Conservation (phyloP, 768 basidiomycete genomes). For the Hebeloma cylindrosporum region DNA sequence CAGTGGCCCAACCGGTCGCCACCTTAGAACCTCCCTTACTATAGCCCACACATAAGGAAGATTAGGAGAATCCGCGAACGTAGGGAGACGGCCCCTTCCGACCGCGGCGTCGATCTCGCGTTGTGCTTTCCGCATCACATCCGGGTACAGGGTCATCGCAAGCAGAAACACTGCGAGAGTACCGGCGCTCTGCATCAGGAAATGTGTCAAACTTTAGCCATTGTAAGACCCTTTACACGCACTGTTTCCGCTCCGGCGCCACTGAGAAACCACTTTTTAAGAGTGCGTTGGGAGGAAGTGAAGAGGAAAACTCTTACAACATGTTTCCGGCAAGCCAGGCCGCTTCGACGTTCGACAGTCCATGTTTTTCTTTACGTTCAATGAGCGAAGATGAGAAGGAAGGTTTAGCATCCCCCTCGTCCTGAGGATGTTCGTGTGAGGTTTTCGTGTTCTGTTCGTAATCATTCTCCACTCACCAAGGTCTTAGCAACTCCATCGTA, state of each 20-base stretch:
- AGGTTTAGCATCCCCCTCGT: neutral
- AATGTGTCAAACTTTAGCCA: neutral
- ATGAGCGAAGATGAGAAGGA: neutral
- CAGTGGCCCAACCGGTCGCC: constrained; percentile 16
- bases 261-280: neutral
- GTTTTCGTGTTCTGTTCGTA: neutral
- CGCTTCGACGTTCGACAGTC: neutral
- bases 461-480: neutral
- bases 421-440: neutral
- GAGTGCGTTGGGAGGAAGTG: neutral
- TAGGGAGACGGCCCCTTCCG: constrained; percentile 18
- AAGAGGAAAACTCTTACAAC: neutral
- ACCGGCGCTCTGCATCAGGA: neutral
- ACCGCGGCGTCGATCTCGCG: constrained; percentile 22
- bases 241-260: constrained; percentile 5
- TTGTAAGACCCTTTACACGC: neutral
- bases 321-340: constrained; percentile 4
- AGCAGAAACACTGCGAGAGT: constrained; percentile 9
- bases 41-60: constrained; percentile 16
- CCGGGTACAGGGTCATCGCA: constrained; percentile 20
- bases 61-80: constrained; percentile 12
- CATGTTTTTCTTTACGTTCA: neutral
- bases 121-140: constrained; percentile 16
- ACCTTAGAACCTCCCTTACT: constrained; percentile 22
- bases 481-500: neutral